Conservation (phyloP, 495 filamentous ascomycete genomes). For the Parathielavia appendiculata region DNA sequence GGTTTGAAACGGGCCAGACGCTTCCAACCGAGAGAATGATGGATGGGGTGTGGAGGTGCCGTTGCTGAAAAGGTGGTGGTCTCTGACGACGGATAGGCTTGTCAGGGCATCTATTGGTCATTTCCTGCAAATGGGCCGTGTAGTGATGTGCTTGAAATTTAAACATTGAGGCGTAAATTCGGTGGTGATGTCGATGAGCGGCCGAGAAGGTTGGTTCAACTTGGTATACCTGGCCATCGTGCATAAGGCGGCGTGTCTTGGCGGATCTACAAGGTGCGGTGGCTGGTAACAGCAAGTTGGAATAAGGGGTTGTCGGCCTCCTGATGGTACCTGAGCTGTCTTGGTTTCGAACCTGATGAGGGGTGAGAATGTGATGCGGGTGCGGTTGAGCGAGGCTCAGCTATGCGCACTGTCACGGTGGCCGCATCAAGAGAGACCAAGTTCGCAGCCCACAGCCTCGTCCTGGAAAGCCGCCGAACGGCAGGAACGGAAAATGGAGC, state of each 20-base stretch:
- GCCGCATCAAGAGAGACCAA: constrained; percentile 12
- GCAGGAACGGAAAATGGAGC: neutral
- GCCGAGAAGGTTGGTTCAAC: no score
- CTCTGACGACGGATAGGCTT: no score
- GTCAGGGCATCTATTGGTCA: no score
- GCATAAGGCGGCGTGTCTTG: no score
- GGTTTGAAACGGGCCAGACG: neutral
- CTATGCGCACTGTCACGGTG: constrained; percentile 14
- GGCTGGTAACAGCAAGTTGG: no score
- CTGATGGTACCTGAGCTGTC: no score
- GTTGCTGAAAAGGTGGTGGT: no score
- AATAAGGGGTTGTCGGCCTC: no score
- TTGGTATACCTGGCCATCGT: no score
- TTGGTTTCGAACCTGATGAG: neutral
- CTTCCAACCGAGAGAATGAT: neutral
- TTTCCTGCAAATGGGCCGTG: no score
- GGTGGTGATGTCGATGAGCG: neutral
- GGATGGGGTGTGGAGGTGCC: neutral
- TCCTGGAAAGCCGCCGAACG: constrained; percentile 4
- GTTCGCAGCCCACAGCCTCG: constrained; percentile 12
- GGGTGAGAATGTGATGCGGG: neutral
- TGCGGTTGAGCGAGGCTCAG: constrained; percentile 1
- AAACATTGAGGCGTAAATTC: neutral
- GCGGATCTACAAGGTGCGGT: neutral
- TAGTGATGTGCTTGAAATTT: no score